These are phyloP conservation scores for Naganishia cerealis DNA, from an alignment of 1,284 basidiomycete genomes.

Conservation along the genomic window DNA sequence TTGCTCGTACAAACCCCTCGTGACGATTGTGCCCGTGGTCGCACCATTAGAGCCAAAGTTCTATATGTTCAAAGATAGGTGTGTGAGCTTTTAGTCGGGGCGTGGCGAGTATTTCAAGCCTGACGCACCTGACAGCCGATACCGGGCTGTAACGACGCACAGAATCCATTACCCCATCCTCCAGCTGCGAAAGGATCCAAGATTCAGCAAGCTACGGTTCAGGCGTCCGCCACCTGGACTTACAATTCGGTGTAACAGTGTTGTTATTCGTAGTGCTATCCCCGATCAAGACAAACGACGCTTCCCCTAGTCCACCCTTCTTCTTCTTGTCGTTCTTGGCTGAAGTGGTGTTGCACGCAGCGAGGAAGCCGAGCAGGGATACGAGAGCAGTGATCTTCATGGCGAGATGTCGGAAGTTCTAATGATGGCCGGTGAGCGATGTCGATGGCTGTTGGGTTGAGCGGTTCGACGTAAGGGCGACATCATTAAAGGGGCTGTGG, in stretches of 20 bases:
- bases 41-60: conserved; percentile 57
- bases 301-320: conserved; percentile 14
- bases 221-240: conserved; percentile 10
- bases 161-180: conserved; percentile 55
- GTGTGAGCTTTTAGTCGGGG: not conserved
- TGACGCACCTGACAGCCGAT: conserved; percentile 45
- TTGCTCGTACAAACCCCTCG: conserved; percentile 50
- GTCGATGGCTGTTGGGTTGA: not conserved
- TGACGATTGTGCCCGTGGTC: conserved; percentile 56
- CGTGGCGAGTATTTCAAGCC: not conserved
- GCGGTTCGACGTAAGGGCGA: not conserved
- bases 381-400: conserved; percentile 22
- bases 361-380: not conserved
- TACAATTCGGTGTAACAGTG: conserved; percentile 34
- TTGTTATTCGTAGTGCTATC: conserved; percentile 35
- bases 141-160: conserved; percentile 50
- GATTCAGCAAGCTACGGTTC: not conserved
- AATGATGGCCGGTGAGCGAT: not conserved
- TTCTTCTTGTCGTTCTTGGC: conserved; percentile 30
- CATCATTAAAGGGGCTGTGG: not conserved
- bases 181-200: conserved; percentile 28
- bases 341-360: not conserved
- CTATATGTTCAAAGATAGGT: conserved; percentile 35
- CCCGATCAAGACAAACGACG: conserved; percentile 35
- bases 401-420: not conserved